Base-by-base conservation (phyloP, 164 flowering plant genomes). In the Protea cynaroides region DNA sequence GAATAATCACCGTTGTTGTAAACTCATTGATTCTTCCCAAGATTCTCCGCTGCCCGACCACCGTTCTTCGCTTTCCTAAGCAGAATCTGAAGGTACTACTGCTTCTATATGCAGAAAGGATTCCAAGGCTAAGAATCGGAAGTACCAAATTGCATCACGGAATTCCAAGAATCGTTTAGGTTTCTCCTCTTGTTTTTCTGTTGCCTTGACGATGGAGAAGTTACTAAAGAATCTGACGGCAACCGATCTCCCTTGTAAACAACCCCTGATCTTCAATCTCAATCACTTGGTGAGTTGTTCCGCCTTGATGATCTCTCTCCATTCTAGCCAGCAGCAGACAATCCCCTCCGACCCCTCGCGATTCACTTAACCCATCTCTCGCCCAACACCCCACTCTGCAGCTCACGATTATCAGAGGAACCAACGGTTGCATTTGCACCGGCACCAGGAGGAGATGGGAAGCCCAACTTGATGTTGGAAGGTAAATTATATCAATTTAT, bases 111-210 rank as follows among this genome's bases (percentile, higher is more conserved):
- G 13, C 7, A 49, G 4, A 49, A 38, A 29, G 36, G 71, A 60
- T 15, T 14, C 56, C 13, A 65, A 67, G 46, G 50, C 50, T 9
- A 53, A 56, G 38, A 51, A 18, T 29, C 24, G n/a, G 59, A 58
- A 22, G 22, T 44, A 46, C 3, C 60, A 59, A 29, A 62, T 38
- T 25, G 78, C 72, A 66, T 72, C 80, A 7, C 74, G 76, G 15
- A 24, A 67, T 0, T 7, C n/a, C 74, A 66, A 65, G 65, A 36
- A 71, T 57, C 69, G 79, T 10, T 56, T 34, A 15, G 57, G 68
- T 4, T 59, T 63, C 46, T 15, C 72, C 19, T 52, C 58, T 11
- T 63, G 69, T 25, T 59, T 73, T 22, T 44, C 60, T 56, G 22
- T 47, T 22, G 6, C 57, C 15, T 38, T 12, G 25, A 12, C 34